A percentile compares a stretch with the other conserved stretches of the same genome.
Conservation (phyloP, 1,284 basidiomycete genomes). For the Pterula multifida region DNA sequence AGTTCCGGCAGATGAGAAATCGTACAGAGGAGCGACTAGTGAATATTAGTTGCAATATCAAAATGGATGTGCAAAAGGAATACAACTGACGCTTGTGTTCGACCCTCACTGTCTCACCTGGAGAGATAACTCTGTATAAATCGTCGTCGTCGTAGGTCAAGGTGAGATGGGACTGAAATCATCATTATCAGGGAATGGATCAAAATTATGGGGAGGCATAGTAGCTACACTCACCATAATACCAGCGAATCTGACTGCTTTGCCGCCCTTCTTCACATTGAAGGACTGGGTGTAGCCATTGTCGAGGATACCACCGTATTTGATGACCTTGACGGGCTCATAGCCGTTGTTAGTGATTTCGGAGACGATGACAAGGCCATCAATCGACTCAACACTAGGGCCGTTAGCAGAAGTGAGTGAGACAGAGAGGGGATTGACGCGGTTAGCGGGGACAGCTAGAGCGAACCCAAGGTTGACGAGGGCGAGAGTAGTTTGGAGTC, state of each 20-base stretch:
- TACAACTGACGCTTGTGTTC: not conserved
- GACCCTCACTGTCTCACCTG: not conserved
- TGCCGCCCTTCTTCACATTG: slow-evolving; percentile 1
- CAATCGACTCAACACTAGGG: slow-evolving; percentile 12
- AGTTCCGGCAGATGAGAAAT: slow-evolving; percentile 9
- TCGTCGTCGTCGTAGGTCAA: not conserved
- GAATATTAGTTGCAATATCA: too few relatives aligned
- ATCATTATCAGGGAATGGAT: too few relatives aligned
- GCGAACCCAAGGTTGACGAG: not conserved
- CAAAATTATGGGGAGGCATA: too few relatives aligned
- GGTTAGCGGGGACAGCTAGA: not conserved
- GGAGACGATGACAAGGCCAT: slow-evolving; percentile 14
- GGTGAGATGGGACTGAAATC: not conserved
- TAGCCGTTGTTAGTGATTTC: slow-evolving; percentile 14
- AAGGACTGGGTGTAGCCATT: not conserved
- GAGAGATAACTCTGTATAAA: not conserved
- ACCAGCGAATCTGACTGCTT: not conserved
- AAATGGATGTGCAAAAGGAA: too few relatives aligned
- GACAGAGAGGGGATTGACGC: not conserved
- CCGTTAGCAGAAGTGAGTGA: not conserved
- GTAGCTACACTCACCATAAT: not conserved
- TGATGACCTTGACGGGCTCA: slow-evolving; percentile 13
- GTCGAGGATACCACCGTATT: not conserved
- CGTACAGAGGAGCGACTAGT: slow-evolving; percentile 2
- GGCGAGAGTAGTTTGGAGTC: not conserved